A percentile compares a stretch with the other conserved stretches of the same genome.
These are phyloP conservation scores for Xanthoconium purpureum DNA, from an alignment of 768 basidiomycete genomes.

Conservation along the genomic window DNA sequence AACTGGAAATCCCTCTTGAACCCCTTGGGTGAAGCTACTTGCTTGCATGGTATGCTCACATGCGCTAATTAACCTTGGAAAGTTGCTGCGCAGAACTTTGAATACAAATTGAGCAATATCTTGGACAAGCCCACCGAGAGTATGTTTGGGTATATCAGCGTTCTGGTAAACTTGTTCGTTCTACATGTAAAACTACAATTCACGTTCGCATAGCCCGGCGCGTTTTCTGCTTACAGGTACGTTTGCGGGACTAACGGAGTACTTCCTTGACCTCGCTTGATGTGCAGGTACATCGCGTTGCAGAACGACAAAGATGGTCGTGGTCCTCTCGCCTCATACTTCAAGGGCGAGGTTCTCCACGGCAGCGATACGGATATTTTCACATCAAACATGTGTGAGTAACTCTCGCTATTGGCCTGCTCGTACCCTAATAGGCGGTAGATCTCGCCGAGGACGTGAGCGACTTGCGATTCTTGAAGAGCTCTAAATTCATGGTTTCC, in stretches of 20 bases:
- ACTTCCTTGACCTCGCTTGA: not conserved
- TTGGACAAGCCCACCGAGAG: slow-evolving; percentile 87
- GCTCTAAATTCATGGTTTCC: slow-evolving; percentile 11
- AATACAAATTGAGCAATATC: slow-evolving; percentile 91
- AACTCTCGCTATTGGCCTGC: not conserved
- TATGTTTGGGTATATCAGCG: slow-evolving; percentile 94
- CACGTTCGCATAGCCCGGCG: slow-evolving; percentile 63
- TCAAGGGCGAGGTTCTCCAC: slow-evolving; percentile 89
- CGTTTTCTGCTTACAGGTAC: slow-evolving; percentile 85
- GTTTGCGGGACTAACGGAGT: not conserved
- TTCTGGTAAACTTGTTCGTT: slow-evolving; percentile 52
- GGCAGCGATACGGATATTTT: slow-evolving; percentile 88
- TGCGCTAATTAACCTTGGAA: not conserved
- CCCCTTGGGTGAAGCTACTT: slow-evolving; percentile 61
- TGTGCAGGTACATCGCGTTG: slow-evolving; percentile 72
- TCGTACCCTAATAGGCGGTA: slow-evolving; percentile 29
- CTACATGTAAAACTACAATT: slow-evolving; percentile 3
- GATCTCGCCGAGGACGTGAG: slow-evolving; percentile 88
- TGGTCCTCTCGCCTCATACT: slow-evolving; percentile 93
- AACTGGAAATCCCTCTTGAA: slow-evolving; percentile 80
- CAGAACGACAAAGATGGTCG: slow-evolving; percentile 79
- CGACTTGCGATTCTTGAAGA: not conserved
- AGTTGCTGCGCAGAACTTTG: slow-evolving; percentile 96
- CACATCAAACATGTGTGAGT: slow-evolving; percentile 93
- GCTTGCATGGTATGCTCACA: not conserved